Conservation (phyloP, 805 yeast genomes). For the Tetrapisispora fleetii region DNA sequence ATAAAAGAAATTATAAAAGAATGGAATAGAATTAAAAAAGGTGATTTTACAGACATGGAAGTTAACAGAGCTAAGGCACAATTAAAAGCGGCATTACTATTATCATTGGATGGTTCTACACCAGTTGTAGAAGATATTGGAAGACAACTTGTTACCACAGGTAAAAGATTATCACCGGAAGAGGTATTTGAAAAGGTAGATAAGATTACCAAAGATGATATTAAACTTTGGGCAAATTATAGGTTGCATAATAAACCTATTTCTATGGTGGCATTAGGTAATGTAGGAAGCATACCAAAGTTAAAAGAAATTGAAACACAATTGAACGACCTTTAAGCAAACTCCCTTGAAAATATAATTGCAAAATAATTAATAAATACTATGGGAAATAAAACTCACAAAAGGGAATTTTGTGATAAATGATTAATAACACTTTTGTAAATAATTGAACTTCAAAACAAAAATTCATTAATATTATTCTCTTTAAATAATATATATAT, state of each 20-base stretch:
- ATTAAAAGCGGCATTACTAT: slow-evolving; percentile 79
- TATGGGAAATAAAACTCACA: not conserved
- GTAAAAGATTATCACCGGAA: slow-evolving; percentile 42
- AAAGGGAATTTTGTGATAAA: no score
- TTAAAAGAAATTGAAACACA: slow-evolving; percentile 46
- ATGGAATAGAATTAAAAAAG: slow-evolving; percentile 78
- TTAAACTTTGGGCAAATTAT: slow-evolving; percentile 80
- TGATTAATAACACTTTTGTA: no score
- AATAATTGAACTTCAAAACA: not conserved
- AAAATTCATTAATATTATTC: no score
- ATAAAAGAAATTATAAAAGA: slow-evolving; percentile 71
- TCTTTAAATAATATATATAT: no score
- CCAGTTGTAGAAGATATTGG: slow-evolving; percentile 97
- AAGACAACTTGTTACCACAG: slow-evolving; percentile 92
- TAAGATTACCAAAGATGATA: slow-evolving; percentile 66
- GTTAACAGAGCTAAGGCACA: slow-evolving; percentile 93
- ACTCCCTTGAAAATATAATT: not conserved
- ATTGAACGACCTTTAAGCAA: slow-evolving; percentile 6
- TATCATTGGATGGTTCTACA: slow-evolving; percentile 89
- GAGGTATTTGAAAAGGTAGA: slow-evolving; percentile 55
- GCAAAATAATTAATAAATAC: not conserved
- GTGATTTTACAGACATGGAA: slow-evolving; percentile 72
- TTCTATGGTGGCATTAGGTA: slow-evolving; percentile 88
- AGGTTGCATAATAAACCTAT: slow-evolving; percentile 68
- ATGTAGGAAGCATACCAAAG: slow-evolving; percentile 60